phyloP scores from a whole-genome alignment of 2,329 filamentous ascomycete genomes.

The Colletotrichum sp. region DNA sequence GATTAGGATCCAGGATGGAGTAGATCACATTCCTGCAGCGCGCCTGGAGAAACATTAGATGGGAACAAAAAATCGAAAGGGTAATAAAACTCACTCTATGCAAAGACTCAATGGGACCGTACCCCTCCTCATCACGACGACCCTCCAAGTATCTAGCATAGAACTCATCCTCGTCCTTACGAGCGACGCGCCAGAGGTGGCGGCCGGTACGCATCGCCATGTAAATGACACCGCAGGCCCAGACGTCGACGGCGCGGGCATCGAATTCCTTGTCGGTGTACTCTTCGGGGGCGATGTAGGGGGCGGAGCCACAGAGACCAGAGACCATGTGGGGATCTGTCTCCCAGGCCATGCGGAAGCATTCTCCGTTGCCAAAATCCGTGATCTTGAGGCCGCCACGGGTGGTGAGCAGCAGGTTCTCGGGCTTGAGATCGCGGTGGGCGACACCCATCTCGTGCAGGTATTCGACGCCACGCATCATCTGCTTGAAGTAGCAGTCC shows the following conservation, averaged over 20 bases:
- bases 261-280: conserved; percentile 97
- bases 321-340: conserved; percentile 98
- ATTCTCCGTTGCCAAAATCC: conserved; percentile 98
- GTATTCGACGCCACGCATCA: conserved; percentile 99
- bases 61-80: neutral
- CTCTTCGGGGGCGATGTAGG: conserved; percentile 97
- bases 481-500: conserved; percentile 98
- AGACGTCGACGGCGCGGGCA: conserved; percentile 95
- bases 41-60: conserved; percentile 60
- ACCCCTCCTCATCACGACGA: conserved; percentile 91
- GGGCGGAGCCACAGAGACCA: conserved; percentile 92
- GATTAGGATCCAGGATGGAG: conserved; percentile 95
- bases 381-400: conserved; percentile 96
- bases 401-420: conserved; percentile 92
- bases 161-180: conserved; percentile 96
- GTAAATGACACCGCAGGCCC: conserved; percentile 98
- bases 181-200: conserved; percentile 95
- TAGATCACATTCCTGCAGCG: conserved; percentile 99
- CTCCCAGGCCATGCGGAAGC: conserved; percentile 99
- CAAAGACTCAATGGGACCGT: conserved; percentile 93
- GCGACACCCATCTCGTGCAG: conserved; percentile 99
- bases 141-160: conserved; percentile 94
- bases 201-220: conserved; percentile 99
- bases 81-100: conserved; percentile 74
- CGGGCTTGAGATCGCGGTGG: conserved; percentile 94